Base-by-base conservation (phyloP, 2,329 filamentous ascomycete genomes). In the Botrytis byssoidea region DNA sequence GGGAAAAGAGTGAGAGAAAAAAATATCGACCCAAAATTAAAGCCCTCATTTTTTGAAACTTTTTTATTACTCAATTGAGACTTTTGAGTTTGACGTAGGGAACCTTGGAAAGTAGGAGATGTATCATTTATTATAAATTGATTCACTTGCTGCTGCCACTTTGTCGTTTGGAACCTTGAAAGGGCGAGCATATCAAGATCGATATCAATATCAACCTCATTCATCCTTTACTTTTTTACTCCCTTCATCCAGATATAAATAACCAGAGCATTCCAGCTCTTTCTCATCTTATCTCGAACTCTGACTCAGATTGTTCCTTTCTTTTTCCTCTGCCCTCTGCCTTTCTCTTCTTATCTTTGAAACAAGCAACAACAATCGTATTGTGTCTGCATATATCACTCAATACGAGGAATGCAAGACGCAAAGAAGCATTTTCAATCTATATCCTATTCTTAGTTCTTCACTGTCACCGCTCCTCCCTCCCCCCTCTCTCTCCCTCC, bases 101-200 rank as follows among this genome's bases (percentile, higher is more conserved):
- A 35, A 35, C 35, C 35, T 35, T 7, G 35, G 5, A n/a, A n/a
- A 14, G 48, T 7, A n/a, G 51, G n/a, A 29, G 51, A 29, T 37
- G 29, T 14, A 48, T 51, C 25, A 68, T 55, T 68, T 40, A 55
- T 68, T 68, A 68, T 68, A 68, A 68, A 68, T 68, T 40, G 65
- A 68, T 68, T 68, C 65, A 29, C 25, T 37, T 42, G 25, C 46
- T 40, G 46, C 65, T 55, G 65, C 35, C 32, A 40, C n/a, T 20
- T n/a, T 37, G 44, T n/a, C 25, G 14, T 51, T 40, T 67, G 44
- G 44, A 67, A 67, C 44, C 44, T 67, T 40, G 46, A 68, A 40
- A 68, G 35, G 37, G 22, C 64, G 25, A 67, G 64, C 64, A 67
- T 42, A 69, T 40, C 22, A 25, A 20, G 35, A 67, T 67, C 55